Evolutionary conservation across 2,329 filamentous ascomycete genomes (phyloP).

Genomic region (Colletotrichum cereale): DNA sequence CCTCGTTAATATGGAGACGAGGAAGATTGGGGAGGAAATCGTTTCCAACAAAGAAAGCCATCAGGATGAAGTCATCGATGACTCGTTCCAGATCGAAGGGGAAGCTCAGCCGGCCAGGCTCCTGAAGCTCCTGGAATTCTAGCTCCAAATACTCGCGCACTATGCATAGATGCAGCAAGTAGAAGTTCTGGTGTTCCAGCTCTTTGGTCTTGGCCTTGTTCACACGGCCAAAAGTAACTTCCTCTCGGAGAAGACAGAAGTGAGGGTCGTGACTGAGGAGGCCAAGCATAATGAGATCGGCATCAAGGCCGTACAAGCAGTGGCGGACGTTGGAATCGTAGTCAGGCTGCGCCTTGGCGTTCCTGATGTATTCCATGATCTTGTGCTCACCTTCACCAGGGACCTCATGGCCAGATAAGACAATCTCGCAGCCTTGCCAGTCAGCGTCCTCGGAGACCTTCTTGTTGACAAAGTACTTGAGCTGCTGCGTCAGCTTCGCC

Average conservation of each 20-base stretch:
- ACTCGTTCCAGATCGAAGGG: constrained; percentile 93
- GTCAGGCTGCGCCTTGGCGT: constrained; percentile 92
- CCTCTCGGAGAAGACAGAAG: constrained; percentile 96
- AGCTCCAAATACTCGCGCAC: constrained; percentile 96
- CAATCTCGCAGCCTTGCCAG: constrained; percentile 97
- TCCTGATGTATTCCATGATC: constrained; percentile 99
- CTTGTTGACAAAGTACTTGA: constrained; percentile 99
- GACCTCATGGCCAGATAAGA: constrained; percentile 96
- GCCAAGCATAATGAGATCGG: constrained; percentile 98
- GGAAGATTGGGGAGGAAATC: constrained; percentile 98
- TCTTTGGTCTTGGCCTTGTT: constrained; percentile 93
- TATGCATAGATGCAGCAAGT: constrained; percentile 95
- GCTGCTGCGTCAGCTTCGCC: constrained; percentile 92
- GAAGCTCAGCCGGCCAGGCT: constrained; percentile 78
- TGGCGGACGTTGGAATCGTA: constrained; percentile 96
- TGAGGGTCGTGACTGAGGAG: constrained; percentile 97
- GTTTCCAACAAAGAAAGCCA: constrained; percentile 99
- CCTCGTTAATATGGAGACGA: constrained; percentile 97
- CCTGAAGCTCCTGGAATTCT: constrained; percentile 93
- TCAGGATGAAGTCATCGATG: constrained; percentile 99
- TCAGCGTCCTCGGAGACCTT: constrained; percentile 97
- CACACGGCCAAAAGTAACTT: constrained; percentile 95
- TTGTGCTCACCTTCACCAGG: constrained; percentile 99
- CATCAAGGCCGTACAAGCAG: constrained; percentile 96
- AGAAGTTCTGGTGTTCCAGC: constrained; percentile 98